phyloP scores from a whole-genome alignment of 768 basidiomycete species.

The Boletus huronensis region DNA sequence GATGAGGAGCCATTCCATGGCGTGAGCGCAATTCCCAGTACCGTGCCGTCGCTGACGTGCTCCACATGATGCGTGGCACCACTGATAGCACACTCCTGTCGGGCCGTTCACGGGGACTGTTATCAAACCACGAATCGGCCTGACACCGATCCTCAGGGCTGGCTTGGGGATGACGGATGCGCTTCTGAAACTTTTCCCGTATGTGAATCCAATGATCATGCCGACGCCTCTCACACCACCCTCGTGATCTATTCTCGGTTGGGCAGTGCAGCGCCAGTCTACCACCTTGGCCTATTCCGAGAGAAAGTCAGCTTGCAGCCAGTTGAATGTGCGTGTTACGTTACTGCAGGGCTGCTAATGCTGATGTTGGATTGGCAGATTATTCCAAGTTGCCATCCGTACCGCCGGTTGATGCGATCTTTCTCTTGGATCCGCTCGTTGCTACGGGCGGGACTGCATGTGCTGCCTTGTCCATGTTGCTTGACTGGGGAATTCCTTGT shows the following conservation, averaged over 20 bases:
- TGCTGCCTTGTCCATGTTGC: constrained; percentile 83
- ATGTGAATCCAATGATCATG: constrained; percentile 31
- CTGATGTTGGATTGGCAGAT: constrained; percentile 43
- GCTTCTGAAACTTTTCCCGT: constrained; percentile 82
- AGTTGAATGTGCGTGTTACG: constrained; percentile 69
- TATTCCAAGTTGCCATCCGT: constrained; percentile 83
- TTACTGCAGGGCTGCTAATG: background rate
- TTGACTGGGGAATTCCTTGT: constrained; percentile 80
- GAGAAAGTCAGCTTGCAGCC: constrained; percentile 87
- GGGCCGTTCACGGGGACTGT: constrained; percentile 71
- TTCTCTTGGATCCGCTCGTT: constrained; percentile 86
- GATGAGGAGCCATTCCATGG: constrained; percentile 61
- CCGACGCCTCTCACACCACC: background rate
- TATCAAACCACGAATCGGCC: constrained; percentile 75
- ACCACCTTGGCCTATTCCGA: constrained; percentile 86
- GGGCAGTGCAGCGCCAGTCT: constrained; percentile 71
- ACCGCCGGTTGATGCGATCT: constrained; percentile 78
- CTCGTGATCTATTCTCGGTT: background rate
- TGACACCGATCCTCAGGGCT: constrained; percentile 90
- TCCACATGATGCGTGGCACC: background rate
- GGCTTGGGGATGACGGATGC: constrained; percentile 93
- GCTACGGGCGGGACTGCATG: constrained; percentile 92
- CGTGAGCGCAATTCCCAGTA: constrained; percentile 41
- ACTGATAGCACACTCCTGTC: constrained; percentile 68
- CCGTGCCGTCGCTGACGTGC: background rate